A percentile compares a stretch with the other conserved stretches of the same genome.
Conservation (phyloP, 495 filamentous ascomycete species). For the Corynascus novoguineensis region DNA sequence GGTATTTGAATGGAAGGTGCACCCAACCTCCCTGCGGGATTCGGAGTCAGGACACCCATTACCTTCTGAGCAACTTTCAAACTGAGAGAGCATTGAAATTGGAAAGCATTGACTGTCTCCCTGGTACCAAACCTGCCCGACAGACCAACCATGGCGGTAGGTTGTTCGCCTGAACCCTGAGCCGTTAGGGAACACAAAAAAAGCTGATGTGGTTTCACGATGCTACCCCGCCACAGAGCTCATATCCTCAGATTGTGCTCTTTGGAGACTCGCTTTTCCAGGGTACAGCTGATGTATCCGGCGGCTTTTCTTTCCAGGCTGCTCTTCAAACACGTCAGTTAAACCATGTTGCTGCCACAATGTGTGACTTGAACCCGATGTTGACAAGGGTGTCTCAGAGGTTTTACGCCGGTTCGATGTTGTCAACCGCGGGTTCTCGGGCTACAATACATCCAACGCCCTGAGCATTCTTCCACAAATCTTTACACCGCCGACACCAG, state of each 20-base stretch:
- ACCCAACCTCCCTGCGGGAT: not conserved
- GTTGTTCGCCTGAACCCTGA: not conserved
- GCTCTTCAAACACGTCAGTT: conserved; percentile 64
- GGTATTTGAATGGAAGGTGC: conserved; percentile 9
- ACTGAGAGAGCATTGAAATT: not conserved
- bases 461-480: conserved; percentile 38
- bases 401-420: conserved; percentile 42
- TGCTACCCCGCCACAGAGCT: conserved; percentile 23
- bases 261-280: conserved; percentile 82
- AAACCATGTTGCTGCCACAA: conserved; percentile 1
- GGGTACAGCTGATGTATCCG: conserved; percentile 47
- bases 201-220: conserved; percentile 15
- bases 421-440: conserved; percentile 47
- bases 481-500: conserved; percentile 41
- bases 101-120: too few species aligned
- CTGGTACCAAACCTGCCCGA: not conserved
- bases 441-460: conserved; percentile 46
- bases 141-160: conserved; percentile 21
- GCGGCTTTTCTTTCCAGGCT: conserved; percentile 66
- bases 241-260: conserved; percentile 62
- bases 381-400: conserved; percentile 28
- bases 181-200: not conserved
- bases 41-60: not conserved
- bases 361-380: too few species aligned
- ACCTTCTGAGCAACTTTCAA: not conserved